These are phyloP conservation scores for Bolboschoenoplectus hybrid DNA, from an alignment of 202 grass and related monocot genomes.

Conservation along the genomic window DNA sequence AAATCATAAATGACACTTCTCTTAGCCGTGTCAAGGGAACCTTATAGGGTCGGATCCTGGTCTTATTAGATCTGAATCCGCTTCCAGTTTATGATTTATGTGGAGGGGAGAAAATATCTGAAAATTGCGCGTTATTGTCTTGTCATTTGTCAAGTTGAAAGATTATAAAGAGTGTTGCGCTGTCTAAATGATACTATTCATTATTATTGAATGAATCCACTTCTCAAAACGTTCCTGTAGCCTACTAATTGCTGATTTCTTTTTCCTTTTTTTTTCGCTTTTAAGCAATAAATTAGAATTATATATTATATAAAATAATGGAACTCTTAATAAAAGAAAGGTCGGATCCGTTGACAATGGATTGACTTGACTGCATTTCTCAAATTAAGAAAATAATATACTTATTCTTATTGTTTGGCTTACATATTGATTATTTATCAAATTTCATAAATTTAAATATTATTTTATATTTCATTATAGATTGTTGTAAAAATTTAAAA, in stretches of 20 bases:
- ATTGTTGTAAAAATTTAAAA: too few relatives aligned
- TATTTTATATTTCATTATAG: not conserved
- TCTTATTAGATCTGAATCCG: not conserved
- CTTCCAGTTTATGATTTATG: not conserved
- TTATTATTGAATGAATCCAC: not conserved
- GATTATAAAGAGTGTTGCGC: not conserved
- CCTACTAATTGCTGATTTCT: not conserved
- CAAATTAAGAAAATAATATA: not conserved
- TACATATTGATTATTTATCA: not conserved
- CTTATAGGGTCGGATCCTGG: not conserved
- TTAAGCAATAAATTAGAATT: not conserved
- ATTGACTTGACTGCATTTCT: not conserved
- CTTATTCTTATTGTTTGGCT: not conserved
- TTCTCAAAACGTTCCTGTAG: not conserved
- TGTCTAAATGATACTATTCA: not conserved
- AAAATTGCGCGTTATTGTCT: not conserved
- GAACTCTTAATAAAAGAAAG: not conserved
- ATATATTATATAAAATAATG: not conserved
- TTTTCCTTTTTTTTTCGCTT: not conserved
- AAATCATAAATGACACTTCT: not conserved
- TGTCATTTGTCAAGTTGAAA: slow-evolving; percentile 1
- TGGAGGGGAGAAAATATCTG: not conserved
- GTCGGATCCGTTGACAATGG: not conserved
- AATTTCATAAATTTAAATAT: not conserved
- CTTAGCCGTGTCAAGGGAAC: not conserved